A percentile compares a stretch with the other conserved stretches of the same genome.
Evolutionary conservation across 2,329 filamentous ascomycete species (phyloP).

Genomic region (Xylaria sp.): DNA sequence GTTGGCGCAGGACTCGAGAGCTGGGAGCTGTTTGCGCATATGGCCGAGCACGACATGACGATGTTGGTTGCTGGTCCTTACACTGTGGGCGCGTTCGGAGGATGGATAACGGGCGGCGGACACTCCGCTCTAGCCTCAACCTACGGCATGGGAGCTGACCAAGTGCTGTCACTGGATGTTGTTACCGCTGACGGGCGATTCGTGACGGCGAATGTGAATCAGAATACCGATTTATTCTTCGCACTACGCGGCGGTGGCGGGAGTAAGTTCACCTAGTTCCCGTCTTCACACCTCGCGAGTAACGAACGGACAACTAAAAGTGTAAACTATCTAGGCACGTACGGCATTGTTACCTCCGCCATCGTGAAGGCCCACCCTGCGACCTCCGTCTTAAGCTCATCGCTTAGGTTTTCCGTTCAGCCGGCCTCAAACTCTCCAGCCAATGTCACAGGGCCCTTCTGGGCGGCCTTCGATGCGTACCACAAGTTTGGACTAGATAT

Average conservation of each 20-base stretch:
- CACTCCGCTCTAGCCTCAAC: conserved; percentile 59
- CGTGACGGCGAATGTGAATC: conserved; percentile 56
- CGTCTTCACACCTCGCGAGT: background rate
- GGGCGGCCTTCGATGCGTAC: conserved; percentile 51
- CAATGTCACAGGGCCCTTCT: conserved; percentile 41
- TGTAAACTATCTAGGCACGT: conserved; percentile 41
- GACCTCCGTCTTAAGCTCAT: conserved; percentile 39
- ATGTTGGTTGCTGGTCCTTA: conserved; percentile 49
- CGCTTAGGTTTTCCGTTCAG: conserved; percentile 41
- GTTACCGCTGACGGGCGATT: conserved; percentile 59
- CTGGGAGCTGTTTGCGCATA: conserved; percentile 50
- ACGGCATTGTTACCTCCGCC: conserved; percentile 49
- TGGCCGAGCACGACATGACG: conserved; percentile 49
- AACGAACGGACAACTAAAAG: conserved; percentile 1
- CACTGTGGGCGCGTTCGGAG: conserved; percentile 58
- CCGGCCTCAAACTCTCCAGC: conserved; percentile 25
- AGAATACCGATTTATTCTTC: conserved; percentile 67
- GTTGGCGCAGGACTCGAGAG: conserved; percentile 51
- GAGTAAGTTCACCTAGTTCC: conserved; percentile 37
- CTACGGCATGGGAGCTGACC: conserved; percentile 63
- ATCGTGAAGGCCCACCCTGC: conserved; percentile 48
- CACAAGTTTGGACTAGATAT: conserved; percentile 51
- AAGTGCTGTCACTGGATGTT: conserved; percentile 59
- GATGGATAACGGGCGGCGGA: conserved; percentile 64
- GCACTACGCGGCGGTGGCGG: conserved; percentile 65